Base-by-base conservation (phyloP, 805 yeast species). In the Hanseniaspora vineae region DNA sequence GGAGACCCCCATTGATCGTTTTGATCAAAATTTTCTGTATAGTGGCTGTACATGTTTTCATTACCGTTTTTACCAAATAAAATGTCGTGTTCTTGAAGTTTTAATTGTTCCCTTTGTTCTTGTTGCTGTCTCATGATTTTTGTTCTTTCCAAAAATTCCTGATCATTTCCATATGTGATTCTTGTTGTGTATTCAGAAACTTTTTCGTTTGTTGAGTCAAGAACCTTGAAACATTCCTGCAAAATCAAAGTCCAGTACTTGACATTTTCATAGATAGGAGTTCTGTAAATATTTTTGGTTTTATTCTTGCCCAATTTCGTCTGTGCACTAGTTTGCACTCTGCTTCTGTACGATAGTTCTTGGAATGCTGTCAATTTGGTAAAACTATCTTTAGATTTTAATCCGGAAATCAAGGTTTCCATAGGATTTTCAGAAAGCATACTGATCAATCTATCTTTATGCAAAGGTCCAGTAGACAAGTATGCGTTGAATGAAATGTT, bases 301-400 rank as follows among this genome's bases (percentile, higher is more conserved):
- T 23, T 23, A 8, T 8, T 23, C 8, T 23, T 23, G 29, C 29
- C 29, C 29, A 23, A 8, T 8, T 23, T 23, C 8, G 29, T 23
- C 4, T 23, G 4, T 23, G 29, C 70, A 2, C 63, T 52, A 50
- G 73, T 72, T 1, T 67, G 58, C 2, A 77, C 64, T 1, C 78
- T 73, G 8, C 88, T 67, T 44, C 83, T 67, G 55, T 74, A 80
- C 0, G 85, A 82, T 47, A 83, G 66, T 57, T 84, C 92, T 62
- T 84, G 90, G 64, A 77, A 82, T 2, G 90, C 88, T 1, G 87
- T 78, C 50, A 78, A 58, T 50, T 78, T 73, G 1, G 75, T 74
- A 47, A 76, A 68, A 11, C 67, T 69, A 45, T 69, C 70, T 31
- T 63, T 59, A 35, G 80, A 79, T 45, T 72, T 71, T 51, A 84